A percentile compares a stretch with the other conserved stretches of the same genome.
Conservation (phyloP, 2,329 filamentous ascomycete species). For the Nannizzia gypsea region DNA sequence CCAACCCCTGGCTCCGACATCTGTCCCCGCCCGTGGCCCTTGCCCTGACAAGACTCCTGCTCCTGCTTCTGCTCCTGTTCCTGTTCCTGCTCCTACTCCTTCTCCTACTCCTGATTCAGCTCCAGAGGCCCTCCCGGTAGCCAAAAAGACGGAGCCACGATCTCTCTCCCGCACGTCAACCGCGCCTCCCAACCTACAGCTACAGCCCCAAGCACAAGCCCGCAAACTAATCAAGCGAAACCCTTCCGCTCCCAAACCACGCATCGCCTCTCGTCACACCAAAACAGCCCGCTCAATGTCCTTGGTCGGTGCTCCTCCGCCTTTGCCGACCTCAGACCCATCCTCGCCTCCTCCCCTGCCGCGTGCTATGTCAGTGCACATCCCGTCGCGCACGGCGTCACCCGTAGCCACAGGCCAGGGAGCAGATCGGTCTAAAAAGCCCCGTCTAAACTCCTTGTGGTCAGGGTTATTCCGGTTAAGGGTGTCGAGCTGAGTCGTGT, state of each 20-base stretch:
- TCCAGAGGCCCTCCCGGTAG: too few relatives aligned
- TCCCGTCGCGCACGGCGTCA: background rate
- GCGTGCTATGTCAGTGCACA: background rate
- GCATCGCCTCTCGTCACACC: background rate
- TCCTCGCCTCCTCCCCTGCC: background rate
- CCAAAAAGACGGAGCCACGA: too few relatives aligned
- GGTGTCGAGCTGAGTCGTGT: background rate
- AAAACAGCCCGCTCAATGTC: background rate
- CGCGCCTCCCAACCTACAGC: background rate
- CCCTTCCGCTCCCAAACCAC: background rate
- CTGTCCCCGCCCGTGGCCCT: too few relatives aligned
- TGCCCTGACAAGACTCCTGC: too few relatives aligned
- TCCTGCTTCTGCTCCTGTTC: too few relatives aligned
- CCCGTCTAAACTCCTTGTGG: background rate
- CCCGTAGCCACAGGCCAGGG: background rate
- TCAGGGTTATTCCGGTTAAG: background rate
- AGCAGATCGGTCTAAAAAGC: background rate
- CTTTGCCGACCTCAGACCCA: background rate
- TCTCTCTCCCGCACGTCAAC: background rate
- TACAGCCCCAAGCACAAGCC: background rate
- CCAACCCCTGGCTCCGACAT: background rate
- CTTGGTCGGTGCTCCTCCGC: background rate
- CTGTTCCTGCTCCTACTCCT: too few relatives aligned
- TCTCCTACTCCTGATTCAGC: too few relatives aligned
- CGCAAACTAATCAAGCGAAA: background rate